Base-by-base conservation (phyloP, 2,329 filamentous ascomycete species). In the Hypoxylon sp. region DNA sequence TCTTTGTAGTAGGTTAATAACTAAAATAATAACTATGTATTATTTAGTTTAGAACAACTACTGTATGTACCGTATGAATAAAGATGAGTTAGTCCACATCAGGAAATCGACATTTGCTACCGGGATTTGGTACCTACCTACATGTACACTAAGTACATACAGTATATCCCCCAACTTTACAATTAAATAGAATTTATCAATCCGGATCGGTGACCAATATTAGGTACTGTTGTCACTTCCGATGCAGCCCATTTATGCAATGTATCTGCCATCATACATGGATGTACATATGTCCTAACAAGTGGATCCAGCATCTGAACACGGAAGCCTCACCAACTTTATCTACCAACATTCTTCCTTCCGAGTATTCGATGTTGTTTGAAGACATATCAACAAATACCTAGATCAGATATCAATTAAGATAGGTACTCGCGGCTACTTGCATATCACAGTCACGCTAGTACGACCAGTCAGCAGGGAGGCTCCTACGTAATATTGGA, bases 191-290 rank as follows among this genome's bases (percentile, higher is more conserved):
- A 44, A 57, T 57, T 22, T 48, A 68, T 52, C 60, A 68, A 63
- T 59, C 55, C 55, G 37, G 39, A 17, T 52, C 37, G 33, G 26
- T 42, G 44, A 52, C 51, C 44, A 19, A 10, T 35, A 17, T 22
- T 22, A 22, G n/a, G n/a, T 48, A 17, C 24, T 64, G 57, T 67
- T 60, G 63, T 70, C 63, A 69, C 66, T 54, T 63, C 42, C 58
- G 51, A 52, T 47, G 48, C 59, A 54, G 31, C 19, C 29, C 10
- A 61, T 35, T 29, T 55, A 59, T 46, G 22, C 35, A 59, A 29
- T 52, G 29, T 19, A 58, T 51, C 42, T 17, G 17, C 44, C 31
- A 50, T 26, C 17, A 5, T n/a, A n/a, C n/a, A n/a, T n/a, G n/a
- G n/a, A n/a, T n/a, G n/a, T n/a, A n/a, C n/a, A n/a, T 37, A 14